Conservation (phyloP, 108 stramenopile species). For the Nitzschia sp. region DNA sequence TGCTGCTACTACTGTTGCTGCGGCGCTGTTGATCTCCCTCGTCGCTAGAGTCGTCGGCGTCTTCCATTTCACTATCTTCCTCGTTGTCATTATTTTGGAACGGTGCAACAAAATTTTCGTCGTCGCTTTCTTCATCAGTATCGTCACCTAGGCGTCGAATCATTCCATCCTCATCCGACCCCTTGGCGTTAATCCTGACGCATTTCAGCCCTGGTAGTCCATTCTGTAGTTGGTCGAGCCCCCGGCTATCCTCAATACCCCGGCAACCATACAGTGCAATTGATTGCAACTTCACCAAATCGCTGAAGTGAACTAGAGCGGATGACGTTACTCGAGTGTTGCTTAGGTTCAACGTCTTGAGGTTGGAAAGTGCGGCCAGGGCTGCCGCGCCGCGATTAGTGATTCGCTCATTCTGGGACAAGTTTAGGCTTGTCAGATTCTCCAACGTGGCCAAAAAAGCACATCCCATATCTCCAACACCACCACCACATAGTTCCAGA, state of each 20-base stretch:
- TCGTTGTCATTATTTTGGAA: conserved; percentile 5
- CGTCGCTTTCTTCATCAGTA: conserved; percentile 19
- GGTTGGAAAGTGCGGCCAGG: conserved; percentile 66
- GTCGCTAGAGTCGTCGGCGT: conserved; percentile 3
- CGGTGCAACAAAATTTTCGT: neutral
- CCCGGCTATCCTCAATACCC: conserved; percentile 52
- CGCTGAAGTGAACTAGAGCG: conserved; percentile 62
- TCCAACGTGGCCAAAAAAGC: conserved; percentile 60
- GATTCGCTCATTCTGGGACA: conserved; percentile 84
- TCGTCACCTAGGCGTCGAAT: conserved; percentile 15
- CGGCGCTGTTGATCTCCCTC: neutral
- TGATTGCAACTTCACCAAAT: conserved; percentile 59
- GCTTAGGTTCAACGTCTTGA: conserved; percentile 80
- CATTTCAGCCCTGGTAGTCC: conserved; percentile 74
- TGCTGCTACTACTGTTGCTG: neutral
- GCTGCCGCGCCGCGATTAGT: conserved; percentile 79
- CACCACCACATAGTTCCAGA: conserved; percentile 86
- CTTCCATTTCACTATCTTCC: conserved; percentile 31
- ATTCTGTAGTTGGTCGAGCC: conserved; percentile 54
- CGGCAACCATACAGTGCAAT: conserved; percentile 76
- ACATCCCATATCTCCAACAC: conserved; percentile 76
- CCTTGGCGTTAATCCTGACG: conserved; percentile 55
- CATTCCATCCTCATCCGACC: conserved; percentile 60
- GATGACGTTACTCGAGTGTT: conserved; percentile 71
- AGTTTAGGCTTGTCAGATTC: conserved; percentile 66